Conservation (phyloP, 202 grass and related monocot species). For the Digitaria exilis region DNA sequence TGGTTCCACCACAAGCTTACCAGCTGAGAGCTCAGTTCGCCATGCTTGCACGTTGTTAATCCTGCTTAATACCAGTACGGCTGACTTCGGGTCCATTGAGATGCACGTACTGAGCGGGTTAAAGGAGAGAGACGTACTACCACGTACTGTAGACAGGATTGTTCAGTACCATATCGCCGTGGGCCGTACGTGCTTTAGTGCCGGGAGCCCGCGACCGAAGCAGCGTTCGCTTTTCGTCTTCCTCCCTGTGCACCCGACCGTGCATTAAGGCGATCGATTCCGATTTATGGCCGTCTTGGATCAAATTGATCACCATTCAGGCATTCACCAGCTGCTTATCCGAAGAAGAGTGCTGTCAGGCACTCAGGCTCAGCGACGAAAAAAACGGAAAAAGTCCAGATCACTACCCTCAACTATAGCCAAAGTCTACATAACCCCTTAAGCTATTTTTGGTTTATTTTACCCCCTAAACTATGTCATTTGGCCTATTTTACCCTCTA, state of each 20-base stretch:
- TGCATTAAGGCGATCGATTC: not conserved
- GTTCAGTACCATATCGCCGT: not conserved
- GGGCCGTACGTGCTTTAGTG: not conserved
- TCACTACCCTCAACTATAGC: too few species aligned
- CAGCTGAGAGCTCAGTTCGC: too few species aligned
- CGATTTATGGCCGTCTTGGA: not conserved
- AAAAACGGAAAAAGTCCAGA: too few species aligned
- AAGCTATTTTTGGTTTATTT: too few species aligned
- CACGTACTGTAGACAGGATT: not conserved
- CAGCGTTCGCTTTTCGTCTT: not conserved
- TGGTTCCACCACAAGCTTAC: too few species aligned
- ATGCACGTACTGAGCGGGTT: not conserved
- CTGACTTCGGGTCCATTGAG: not conserved
- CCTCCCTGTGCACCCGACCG: not conserved
- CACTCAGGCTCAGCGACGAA: too few species aligned
- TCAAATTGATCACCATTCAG: not conserved
- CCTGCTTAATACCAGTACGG: not conserved
- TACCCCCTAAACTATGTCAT: too few species aligned
- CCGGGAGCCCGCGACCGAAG: not conserved
- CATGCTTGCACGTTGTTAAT: conserved; percentile 16
- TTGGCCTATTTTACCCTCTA: too few species aligned
- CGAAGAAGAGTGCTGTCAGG: not conserved
- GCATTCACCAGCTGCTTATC: not conserved
- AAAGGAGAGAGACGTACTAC: not conserved
- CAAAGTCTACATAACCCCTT: too few species aligned